Base-by-base conservation (phyloP, 805 yeast species). In the Saturnispora halmiae region DNA sequence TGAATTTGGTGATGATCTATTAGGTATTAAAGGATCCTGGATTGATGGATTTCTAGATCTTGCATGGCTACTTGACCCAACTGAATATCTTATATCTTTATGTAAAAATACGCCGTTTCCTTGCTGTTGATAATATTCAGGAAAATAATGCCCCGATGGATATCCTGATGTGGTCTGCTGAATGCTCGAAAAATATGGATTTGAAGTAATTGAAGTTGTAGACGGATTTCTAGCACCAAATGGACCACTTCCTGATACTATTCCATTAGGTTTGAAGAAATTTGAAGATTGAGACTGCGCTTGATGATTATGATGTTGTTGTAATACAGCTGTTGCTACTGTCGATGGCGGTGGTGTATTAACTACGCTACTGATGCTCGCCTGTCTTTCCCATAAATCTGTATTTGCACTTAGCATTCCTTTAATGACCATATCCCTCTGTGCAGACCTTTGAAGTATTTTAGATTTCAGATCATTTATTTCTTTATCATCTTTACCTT, bases 21-120 rank as follows among this genome's bases (percentile, higher is more conserved):
- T 20, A n/a, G 42, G 26, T 11, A 39, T 61, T 32, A 60, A 44
- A 3, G 65, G 64, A 40, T 56, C 66, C 46, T 59, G 60, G 15
- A 67, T 61, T 11, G 73, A 67, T 26, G 59, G 53, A 44, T 68
- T 67, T 34, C 73, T 58, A 10, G 61, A 53, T 36, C 54, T 51
- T 29, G 38, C 44, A 6, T 32, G 14, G 6, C 59, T 51, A 8
- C 60, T 51, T 8, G 50, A 44, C 2, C 45, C 34, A 2, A 40
- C 10, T 6, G 63, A 54, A 41, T 52, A 60, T 29, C 64, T 47
- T 5, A 60, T 55, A 42, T 60, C 63, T 25, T 55, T 59, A 26
- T 58, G 60, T 10, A 55, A 43, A 32, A 39, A 39, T 3, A 39
- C 16, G 2, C 33, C 37, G 8, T 26, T 28, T 13, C 26, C 26